Conservation (phyloP, 1,139 yeast species). For the Hanseniaspora sp. region DNA sequence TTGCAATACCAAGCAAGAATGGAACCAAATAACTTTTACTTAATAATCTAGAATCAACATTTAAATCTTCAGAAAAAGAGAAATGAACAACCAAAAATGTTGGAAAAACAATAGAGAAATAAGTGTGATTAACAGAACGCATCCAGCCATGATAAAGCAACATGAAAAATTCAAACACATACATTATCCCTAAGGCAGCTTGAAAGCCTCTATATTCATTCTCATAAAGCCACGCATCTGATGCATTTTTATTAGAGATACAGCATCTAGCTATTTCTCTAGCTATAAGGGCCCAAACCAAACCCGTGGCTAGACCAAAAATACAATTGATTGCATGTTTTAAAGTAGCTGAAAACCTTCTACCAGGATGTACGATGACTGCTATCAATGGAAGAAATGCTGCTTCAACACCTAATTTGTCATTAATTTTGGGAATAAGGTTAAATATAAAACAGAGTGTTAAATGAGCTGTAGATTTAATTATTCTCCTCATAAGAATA, state of each 20-base stretch:
- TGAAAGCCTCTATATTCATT: conserved; percentile 28
- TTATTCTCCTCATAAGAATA: conserved; percentile 30
- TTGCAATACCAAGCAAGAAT: conserved; percentile 36
- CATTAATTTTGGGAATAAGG: conserved; percentile 31
- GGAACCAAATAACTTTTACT: conserved; percentile 35
- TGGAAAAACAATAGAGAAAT: conserved; percentile 38
- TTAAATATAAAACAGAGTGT: conserved; percentile 35
- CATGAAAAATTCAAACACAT: conserved; percentile 38
- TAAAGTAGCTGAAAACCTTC: conserved; percentile 39
- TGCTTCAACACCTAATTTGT: conserved; percentile 33
- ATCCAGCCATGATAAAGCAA: conserved; percentile 40
- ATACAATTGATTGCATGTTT: conserved; percentile 35
- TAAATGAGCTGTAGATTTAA: conserved; percentile 33
- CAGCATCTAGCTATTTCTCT: conserved; percentile 35
- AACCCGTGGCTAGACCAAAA: conserved; percentile 35
- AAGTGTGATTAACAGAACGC: conserved; percentile 37
- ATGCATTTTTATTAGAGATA: conserved; percentile 24
- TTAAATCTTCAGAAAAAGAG: conserved; percentile 33
- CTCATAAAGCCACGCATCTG: conserved; percentile 26
- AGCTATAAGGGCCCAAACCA: conserved; percentile 35
- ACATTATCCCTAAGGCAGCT: conserved; percentile 35
- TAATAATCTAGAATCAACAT: conserved; percentile 26
- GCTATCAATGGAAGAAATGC: conserved; percentile 37
- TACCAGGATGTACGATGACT: conserved; percentile 41
- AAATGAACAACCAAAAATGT: conserved; percentile 40